Evolutionary conservation across 495 filamentous ascomycete species (phyloP).

Genomic region (Achaetomiella virescens): DNA sequence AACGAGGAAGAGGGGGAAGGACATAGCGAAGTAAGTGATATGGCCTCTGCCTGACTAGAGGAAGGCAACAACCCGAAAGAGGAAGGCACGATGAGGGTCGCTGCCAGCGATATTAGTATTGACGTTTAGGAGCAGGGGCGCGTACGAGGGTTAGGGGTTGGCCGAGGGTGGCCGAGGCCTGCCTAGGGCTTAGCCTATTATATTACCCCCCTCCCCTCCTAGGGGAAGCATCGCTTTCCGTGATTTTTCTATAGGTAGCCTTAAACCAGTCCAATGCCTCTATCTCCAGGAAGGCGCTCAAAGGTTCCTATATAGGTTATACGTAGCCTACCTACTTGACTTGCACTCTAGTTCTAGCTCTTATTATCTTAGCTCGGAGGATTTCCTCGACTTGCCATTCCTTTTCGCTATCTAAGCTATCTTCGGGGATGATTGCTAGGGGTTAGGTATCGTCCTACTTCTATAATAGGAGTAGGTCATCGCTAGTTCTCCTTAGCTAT

Average conservation of each 20-base stretch:
- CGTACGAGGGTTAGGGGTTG: neutral
- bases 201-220: neutral
- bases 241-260: neutral
- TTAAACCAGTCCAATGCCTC: neutral
- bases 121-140: too few relatives aligned
- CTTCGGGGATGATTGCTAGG: neutral
- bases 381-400: constrained; percentile 1
- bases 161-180: neutral
- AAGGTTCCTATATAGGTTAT: neutral
- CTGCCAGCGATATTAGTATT: too few relatives aligned
- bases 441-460: neutral
- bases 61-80: too few relatives aligned
- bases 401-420: neutral
- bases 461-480: neutral
- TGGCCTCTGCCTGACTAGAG: too few relatives aligned
- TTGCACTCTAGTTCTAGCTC: neutral
- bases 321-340: neutral
- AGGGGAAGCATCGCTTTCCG: neutral
- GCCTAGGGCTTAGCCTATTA: neutral
- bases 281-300: neutral
- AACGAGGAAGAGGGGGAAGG: too few relatives aligned
- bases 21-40: too few relatives aligned
- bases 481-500: neutral
- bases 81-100: too few relatives aligned
- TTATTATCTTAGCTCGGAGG: neutral